Evolutionary conservation across 805 yeast genomes (phyloP).

Genomic region (Teunomyces pallodes): DNA sequence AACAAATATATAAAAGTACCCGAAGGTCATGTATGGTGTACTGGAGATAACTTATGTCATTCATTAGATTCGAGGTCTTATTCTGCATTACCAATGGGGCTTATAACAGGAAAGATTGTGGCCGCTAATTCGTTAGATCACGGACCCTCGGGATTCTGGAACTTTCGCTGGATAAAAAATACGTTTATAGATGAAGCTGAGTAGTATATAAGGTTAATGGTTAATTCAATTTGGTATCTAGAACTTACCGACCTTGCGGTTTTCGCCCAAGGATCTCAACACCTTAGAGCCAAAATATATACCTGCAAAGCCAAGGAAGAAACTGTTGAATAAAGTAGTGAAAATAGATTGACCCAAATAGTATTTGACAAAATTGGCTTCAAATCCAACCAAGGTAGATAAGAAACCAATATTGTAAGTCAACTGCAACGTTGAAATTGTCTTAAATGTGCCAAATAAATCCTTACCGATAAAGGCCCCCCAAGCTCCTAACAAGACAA

Average conservation of each 20-base stretch:
- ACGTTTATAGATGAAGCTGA: constrained; percentile 33
- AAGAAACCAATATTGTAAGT: constrained; percentile 46
- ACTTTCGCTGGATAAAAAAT: constrained; percentile 56
- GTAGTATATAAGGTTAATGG: constrained; percentile 1
- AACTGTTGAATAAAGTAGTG: constrained; percentile 48
- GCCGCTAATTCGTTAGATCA: constrained; percentile 59
- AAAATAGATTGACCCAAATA: constrained; percentile 61
- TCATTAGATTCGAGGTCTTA: constrained; percentile 89
- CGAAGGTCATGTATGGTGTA: constrained; percentile 94
- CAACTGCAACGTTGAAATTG: constrained; percentile 32
- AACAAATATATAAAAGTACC: constrained; percentile 75
- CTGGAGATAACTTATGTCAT: constrained; percentile 89
- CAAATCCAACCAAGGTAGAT: constrained; percentile 47
- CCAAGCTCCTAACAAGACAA: constrained; percentile 48
- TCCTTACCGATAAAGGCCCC: constrained; percentile 22
- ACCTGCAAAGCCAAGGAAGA: constrained; percentile 51
- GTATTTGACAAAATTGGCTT: constrained; percentile 54
- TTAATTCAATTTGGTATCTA: constrained; percentile 3
- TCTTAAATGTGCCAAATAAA: constrained; percentile 34
- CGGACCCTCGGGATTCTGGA: constrained; percentile 46
- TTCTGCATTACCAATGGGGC: constrained; percentile 84
- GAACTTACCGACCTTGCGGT: constrained; percentile 28
- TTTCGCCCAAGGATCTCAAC: constrained; percentile 45
- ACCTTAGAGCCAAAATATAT: constrained; percentile 66
- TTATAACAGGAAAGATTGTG: constrained; percentile 81